A percentile compares a stretch with the other conserved stretches of the same genome.
Evolutionary conservation across 2,329 filamentous ascomycete genomes (phyloP).

Genomic region (Hypoxylon sp.): DNA sequence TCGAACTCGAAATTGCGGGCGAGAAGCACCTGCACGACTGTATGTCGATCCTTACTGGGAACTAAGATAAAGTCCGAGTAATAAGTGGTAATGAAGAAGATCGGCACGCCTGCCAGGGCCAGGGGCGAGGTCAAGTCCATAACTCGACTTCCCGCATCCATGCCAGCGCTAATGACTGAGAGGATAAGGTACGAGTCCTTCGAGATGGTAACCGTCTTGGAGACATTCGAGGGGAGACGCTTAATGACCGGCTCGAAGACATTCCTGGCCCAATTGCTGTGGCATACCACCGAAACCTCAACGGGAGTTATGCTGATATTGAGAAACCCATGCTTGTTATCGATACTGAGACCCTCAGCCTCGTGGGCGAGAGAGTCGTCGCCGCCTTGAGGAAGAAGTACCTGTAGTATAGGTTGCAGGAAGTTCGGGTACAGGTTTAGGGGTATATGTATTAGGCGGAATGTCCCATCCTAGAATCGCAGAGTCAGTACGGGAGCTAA

Average conservation of each 20-base stretch:
- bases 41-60: constrained; percentile 77
- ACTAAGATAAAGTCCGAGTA: constrained; percentile 98
- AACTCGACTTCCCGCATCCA: constrained; percentile 91
- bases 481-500: constrained; percentile 35
- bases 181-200: constrained; percentile 88
- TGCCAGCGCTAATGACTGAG: constrained; percentile 87
- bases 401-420: constrained; percentile 85
- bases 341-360: constrained; percentile 61
- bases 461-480: constrained; percentile 77
- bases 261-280: constrained; percentile 76
- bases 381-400: constrained; percentile 75
- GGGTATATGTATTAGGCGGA: constrained; percentile 92
- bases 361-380: constrained; percentile 52
- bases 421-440: constrained; percentile 81
- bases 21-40: constrained; percentile 81
- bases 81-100: constrained; percentile 99
- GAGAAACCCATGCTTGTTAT: constrained; percentile 80
- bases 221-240: constrained; percentile 66
- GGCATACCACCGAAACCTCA: constrained; percentile 93
- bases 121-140: constrained; percentile 91
- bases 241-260: constrained; percentile 81
- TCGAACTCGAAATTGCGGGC: constrained; percentile 87
- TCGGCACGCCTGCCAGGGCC: constrained; percentile 90
- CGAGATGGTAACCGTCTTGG: constrained; percentile 76
- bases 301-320: constrained; percentile 94